Evolutionary conservation across 2,329 filamentous ascomycete species (phyloP).

Genomic region (Raffaelea deltoideospora): DNA sequence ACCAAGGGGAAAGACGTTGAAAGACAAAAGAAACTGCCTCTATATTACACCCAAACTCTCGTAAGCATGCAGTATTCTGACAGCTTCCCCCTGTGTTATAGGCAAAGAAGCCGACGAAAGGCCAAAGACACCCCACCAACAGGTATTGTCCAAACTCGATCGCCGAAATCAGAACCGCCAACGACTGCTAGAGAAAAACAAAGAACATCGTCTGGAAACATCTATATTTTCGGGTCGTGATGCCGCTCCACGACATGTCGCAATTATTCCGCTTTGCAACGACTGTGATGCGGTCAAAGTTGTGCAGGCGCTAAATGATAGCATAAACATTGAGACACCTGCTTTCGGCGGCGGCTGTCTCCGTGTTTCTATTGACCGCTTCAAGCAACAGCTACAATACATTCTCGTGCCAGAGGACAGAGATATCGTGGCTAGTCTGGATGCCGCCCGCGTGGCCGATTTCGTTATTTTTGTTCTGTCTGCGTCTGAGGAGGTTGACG

Average conservation of each 20-base stretch:
- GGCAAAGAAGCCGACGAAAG: slow-evolving; percentile 66
- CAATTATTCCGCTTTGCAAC: slow-evolving; percentile 68
- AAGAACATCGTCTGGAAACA: slow-evolving; percentile 63
- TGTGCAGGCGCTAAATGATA: slow-evolving; percentile 56
- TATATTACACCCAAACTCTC: neutral
- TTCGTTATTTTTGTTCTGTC: slow-evolving; percentile 82
- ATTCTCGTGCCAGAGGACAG: slow-evolving; percentile 45
- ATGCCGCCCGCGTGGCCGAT: slow-evolving; percentile 78
- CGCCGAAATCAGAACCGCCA: slow-evolving; percentile 91
- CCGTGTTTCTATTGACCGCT: slow-evolving; percentile 68
- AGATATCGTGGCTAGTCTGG: slow-evolving; percentile 62
- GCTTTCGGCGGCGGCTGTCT: slow-evolving; percentile 13
- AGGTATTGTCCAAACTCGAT: slow-evolving; percentile 95
- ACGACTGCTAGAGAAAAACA: slow-evolving; percentile 67
- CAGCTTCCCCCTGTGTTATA: slow-evolving; percentile 17
- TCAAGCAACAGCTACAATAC: slow-evolving; percentile 90
- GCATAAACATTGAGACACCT: slow-evolving; percentile 60
- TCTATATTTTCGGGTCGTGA: slow-evolving; percentile 76
- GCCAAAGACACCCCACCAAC: slow-evolving; percentile 84
- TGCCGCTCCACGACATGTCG: slow-evolving; percentile 76
- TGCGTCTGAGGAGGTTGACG: slow-evolving; percentile 68
- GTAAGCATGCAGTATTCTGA: neutral
- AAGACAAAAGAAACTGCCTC: too few species aligned
- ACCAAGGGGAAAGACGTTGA: too few species aligned
- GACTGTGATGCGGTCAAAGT: slow-evolving; percentile 54